Evolutionary conservation across 164 flowering plant genomes (phyloP).

Genomic region (Vitis rotundifolia): DNA sequence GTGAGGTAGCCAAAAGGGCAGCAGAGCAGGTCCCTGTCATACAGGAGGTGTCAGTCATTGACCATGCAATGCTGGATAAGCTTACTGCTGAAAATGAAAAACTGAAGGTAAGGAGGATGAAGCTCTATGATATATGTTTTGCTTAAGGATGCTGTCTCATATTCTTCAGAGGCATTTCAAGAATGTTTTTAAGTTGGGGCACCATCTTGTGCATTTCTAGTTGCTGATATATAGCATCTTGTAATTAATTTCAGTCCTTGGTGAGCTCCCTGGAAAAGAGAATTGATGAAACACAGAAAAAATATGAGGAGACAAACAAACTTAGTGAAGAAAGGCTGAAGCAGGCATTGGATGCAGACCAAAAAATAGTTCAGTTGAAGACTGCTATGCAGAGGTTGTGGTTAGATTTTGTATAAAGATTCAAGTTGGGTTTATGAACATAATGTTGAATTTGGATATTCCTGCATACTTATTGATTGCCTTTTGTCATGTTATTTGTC

Average conservation of each 20-base stretch:
- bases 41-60: constrained; percentile 78
- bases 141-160: background rate
- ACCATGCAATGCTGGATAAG: constrained; percentile 60
- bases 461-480: background rate
- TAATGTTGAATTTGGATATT: background rate
- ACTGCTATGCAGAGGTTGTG: constrained; percentile 77
- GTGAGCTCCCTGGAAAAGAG: constrained; percentile 82
- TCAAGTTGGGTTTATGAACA: background rate
- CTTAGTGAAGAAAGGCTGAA: constrained; percentile 89
- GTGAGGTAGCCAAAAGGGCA: constrained; percentile 55
- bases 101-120: constrained; percentile 58
- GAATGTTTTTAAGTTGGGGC: background rate
- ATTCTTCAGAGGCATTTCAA: background rate
- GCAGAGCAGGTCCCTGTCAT: constrained; percentile 52
- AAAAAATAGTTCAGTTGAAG: constrained; percentile 76
- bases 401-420: background rate
- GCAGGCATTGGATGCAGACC: constrained; percentile 88
- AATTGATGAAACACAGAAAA: constrained; percentile 88
- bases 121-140: background rate
- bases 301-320: constrained; percentile 74
- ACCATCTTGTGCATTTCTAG: background rate
- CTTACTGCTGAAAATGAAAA: constrained; percentile 78
- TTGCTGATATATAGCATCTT: background rate
- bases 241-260: constrained; percentile 44
- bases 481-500: background rate